Evolutionary conservation across 805 yeast species (phyloP), one percentile per base, ranked within the genome.

Genomic region (Sugiyamaella boreocaroliniensis): DNA sequence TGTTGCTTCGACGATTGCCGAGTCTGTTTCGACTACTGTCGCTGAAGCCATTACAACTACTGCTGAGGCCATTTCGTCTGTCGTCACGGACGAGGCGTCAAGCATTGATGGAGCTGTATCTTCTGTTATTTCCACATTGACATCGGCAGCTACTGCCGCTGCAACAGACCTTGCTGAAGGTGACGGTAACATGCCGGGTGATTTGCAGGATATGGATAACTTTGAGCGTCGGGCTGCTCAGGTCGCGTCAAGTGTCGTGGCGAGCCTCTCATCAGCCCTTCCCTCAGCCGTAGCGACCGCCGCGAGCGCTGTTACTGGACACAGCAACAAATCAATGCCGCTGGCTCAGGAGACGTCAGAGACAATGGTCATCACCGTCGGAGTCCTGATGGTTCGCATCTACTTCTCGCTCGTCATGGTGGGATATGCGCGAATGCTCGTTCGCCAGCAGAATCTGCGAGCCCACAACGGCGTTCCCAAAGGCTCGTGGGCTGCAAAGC

Each of bases 331-430:
- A 47, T 50, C 61, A 14, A 65, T 63, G 15, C 57, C 58, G 15
- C 55, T 63, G 19, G 71, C 68, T 40, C 64, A 65, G 49, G 68
- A 67, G 53, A 62, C 65, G 6, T 65, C 69, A 6, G 69, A 79
- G 55, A 80, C 83, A 1, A 68, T 79, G 22, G 68, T 76, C 12
- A 65, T 78, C n/a, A 78, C 82, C 0, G 55, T 80, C 4, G 59
- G 72, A 2, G 70, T 80, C 22, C 68, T 78, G 2, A 64, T 69
- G 5, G 55, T 74, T 22, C 71, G 87, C 50, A 47, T 80, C 47
- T 83, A 83, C 67, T 81, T 81, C 67, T 73, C 77, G 41, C 63
- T 80, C 52, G 75, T 80, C 18, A 64, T 82, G 43, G 56, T 83
- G 16, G 78, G 86, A 6, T 83, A 78, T 63, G 76, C 84, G 49